Evolutionary conservation across 331 rosid species (phyloP).

Genomic region (Spiraea crenata): DNA sequence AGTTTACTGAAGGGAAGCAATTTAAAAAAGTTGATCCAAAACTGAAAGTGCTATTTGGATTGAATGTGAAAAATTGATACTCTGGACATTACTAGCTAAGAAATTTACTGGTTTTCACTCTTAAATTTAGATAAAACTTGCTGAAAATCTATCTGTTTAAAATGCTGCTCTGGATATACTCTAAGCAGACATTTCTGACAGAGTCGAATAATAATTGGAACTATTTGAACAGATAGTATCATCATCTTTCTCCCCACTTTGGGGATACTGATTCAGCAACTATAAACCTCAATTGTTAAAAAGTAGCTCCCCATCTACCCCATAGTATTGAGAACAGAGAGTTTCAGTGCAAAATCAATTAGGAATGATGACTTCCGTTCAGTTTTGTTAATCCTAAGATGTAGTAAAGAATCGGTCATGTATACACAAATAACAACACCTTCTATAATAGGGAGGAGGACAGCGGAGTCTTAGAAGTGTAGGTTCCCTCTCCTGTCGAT

Average conservation of each 20-base stretch:
- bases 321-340: background rate
- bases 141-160: background rate
- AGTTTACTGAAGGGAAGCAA: too few species aligned
- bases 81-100: too few species aligned
- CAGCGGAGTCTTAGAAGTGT: too few species aligned
- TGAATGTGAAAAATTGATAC: too few species aligned
- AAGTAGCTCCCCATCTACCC: background rate
- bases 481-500: too few species aligned
- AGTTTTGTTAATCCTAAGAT: background rate
- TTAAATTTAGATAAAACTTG: background rate
- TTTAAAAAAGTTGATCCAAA: too few species aligned
- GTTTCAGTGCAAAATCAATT: background rate
- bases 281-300: background rate
- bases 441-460: too few species aligned
- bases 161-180: background rate
- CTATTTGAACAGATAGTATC: constrained; percentile 9
- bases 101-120: background rate
- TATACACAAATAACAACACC: background rate
- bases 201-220: background rate
- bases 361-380: background rate
- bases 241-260: constrained; percentile 1
- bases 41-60: too few species aligned
- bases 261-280: constrained; percentile 1
- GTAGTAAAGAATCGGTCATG: background rate
- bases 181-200: constrained; percentile 14